phyloP scores from a whole-genome alignment of 2,329 filamentous ascomycete species.

The Botrytis deweyae region DNA sequence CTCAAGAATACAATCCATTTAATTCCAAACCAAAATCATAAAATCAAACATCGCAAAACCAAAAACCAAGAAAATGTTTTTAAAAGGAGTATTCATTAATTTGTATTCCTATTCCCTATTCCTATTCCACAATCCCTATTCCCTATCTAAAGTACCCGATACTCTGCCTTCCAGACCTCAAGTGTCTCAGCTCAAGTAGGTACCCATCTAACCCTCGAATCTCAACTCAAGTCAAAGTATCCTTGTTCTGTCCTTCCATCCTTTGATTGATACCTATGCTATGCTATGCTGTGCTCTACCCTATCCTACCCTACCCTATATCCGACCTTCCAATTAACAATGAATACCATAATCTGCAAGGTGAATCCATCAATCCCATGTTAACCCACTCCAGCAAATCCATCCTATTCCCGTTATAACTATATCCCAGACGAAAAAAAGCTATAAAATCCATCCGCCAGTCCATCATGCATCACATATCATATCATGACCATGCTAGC shows the following conservation, averaged over 20 bases:
- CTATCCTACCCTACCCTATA: not conserved
- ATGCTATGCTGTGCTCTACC: not conserved
- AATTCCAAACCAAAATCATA: too few relatives aligned
- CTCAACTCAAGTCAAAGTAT: not conserved
- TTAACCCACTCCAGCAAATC: not conserved
- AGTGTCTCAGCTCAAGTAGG: not conserved
- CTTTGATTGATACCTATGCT: not conserved
- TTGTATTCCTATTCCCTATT: too few relatives aligned
- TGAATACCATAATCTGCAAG: not conserved
- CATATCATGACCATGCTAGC: constrained; percentile 9
- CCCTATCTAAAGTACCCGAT: too few relatives aligned
- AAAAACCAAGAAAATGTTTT: too few relatives aligned
- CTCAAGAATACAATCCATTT: too few relatives aligned
- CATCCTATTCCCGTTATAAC: not conserved
- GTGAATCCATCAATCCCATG: not conserved
- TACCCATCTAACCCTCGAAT: not conserved
- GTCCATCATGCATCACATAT: not conserved
- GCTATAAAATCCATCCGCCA: not conserved
- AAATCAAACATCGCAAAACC: too few relatives aligned
- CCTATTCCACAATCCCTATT: too few relatives aligned
- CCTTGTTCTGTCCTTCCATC: not conserved
- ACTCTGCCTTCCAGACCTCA: too few relatives aligned
- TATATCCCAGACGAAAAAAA: not conserved
- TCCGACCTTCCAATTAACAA: not conserved
- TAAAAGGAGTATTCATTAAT: too few relatives aligned